Evolutionary conservation across 805 yeast species (phyloP).

Genomic region (Pichia deserticola): DNA sequence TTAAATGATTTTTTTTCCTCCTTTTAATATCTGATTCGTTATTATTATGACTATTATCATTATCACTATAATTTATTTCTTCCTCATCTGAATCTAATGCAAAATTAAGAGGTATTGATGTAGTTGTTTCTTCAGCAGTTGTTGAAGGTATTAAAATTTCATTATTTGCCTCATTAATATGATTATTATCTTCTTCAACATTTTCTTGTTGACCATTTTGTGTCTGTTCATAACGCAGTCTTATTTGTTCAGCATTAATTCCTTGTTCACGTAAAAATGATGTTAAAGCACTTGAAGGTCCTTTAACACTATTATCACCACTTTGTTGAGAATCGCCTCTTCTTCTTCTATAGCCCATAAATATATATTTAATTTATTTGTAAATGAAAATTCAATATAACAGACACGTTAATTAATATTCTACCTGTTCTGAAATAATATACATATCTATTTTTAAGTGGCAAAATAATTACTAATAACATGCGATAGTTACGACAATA

Average conservation of each 20-base stretch:
- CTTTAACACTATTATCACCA: constrained; percentile 26
- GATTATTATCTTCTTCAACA: constrained; percentile 20
- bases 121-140: constrained; percentile 5
- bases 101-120: neutral
- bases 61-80: constrained; percentile 13
- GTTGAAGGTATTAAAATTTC: constrained; percentile 1
- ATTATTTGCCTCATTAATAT: constrained; percentile 16
- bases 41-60: constrained; percentile 6
- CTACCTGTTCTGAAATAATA: no score
- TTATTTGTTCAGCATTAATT: constrained; percentile 72
- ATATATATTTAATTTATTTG: no score
- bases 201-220: constrained; percentile 24
- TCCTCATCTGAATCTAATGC: constrained; percentile 12
- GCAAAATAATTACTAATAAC: no score
- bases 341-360: constrained; percentile 22
- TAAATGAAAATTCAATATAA: no score
- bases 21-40: constrained; percentile 11
- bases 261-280: constrained; percentile 86
- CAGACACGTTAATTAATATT: no score
- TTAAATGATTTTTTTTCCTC: constrained; percentile 11
- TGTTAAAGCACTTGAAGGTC: constrained; percentile 84
- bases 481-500: no score
- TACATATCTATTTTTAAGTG: no score
- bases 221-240: constrained; percentile 33
- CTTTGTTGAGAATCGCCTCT: constrained; percentile 7